A percentile compares a stretch with the other conserved stretches of the same genome.
These are phyloP conservation scores for Mycena leptocephala DNA, from an alignment of 768 basidiomycete genomes.

Conservation along the genomic window DNA sequence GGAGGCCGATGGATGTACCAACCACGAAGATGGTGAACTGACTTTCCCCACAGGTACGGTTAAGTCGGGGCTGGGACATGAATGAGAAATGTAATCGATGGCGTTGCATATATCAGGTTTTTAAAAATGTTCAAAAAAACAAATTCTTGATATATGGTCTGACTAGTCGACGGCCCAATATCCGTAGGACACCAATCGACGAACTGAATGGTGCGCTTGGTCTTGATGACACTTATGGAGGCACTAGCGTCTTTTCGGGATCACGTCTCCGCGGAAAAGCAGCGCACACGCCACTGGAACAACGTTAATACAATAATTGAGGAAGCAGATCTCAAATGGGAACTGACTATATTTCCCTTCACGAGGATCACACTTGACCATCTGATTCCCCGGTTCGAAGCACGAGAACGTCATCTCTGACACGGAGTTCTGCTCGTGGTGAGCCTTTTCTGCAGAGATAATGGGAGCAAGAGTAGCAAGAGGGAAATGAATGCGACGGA, in stretches of 20 bases:
- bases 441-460: conserved; percentile 93
- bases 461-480: conserved; percentile 96
- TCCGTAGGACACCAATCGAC: conserved; percentile 99
- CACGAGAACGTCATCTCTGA: conserved; percentile 98
- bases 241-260: conserved; percentile 96
- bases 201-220: conserved; percentile 97
- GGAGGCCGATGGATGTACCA: too few species aligned
- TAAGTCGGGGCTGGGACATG: too few species aligned
- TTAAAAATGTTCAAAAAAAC: too few species aligned
- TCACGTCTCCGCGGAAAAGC: conserved; percentile 96
- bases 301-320: too few species aligned
- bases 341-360: conserved; percentile 97
- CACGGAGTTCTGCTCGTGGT: conserved; percentile 97
- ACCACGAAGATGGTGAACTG: too few species aligned
- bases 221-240: conserved; percentile 95
- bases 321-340: too few species aligned
- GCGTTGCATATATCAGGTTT: too few species aligned
- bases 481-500: conserved; percentile 99
- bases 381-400: conserved; percentile 97
- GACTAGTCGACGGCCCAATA: too few species aligned
- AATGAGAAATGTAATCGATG: too few species aligned
- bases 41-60: too few species aligned
- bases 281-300: conserved; percentile 96
- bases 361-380: too few species aligned
- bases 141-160: too few species aligned